Conservation (phyloP, 768 basidiomycete species). For the Mycena pura region DNA sequence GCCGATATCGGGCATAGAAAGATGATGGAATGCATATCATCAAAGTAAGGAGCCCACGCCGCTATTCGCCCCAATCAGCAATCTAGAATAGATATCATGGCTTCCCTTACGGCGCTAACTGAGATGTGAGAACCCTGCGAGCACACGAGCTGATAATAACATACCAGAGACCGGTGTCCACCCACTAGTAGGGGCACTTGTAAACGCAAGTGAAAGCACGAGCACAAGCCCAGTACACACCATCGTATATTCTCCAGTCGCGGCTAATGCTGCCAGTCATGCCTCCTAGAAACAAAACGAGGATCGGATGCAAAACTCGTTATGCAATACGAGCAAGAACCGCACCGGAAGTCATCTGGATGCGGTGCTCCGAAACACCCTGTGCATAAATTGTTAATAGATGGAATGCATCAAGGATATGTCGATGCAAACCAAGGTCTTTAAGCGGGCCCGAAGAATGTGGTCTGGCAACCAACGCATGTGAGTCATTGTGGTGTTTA, state of each 20-base stretch:
- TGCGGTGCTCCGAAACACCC: conserved; percentile 76
- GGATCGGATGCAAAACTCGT: background rate
- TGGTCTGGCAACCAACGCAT: conserved; percentile 58
- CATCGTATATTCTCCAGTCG: conserved; percentile 56
- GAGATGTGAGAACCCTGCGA: background rate
- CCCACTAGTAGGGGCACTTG: conserved; percentile 44
- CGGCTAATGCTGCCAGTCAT: conserved; percentile 34
- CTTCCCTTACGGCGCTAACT: conserved; percentile 39
- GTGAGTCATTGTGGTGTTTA: background rate
- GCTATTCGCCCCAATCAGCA: conserved; percentile 41
- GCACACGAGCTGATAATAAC: conserved; percentile 29
- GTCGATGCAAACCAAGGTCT: conserved; percentile 50
- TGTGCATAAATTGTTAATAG: conserved; percentile 22
- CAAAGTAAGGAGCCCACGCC: conserved; percentile 67
- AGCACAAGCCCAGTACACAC: background rate
- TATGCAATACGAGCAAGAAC: conserved; percentile 4
- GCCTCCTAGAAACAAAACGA: conserved; percentile 12
- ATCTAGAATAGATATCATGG: background rate
- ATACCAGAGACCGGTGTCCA: conserved; percentile 70
- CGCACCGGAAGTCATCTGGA: conserved; percentile 60
- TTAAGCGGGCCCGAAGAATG: conserved; percentile 73
- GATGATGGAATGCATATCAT: conserved; percentile 75
- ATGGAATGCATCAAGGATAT: background rate
- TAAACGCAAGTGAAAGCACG: background rate
- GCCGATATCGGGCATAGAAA: conserved; percentile 75